Evolutionary conservation across 2,329 filamentous ascomycete species (phyloP).

Genomic region (Westerdykella sp.): DNA sequence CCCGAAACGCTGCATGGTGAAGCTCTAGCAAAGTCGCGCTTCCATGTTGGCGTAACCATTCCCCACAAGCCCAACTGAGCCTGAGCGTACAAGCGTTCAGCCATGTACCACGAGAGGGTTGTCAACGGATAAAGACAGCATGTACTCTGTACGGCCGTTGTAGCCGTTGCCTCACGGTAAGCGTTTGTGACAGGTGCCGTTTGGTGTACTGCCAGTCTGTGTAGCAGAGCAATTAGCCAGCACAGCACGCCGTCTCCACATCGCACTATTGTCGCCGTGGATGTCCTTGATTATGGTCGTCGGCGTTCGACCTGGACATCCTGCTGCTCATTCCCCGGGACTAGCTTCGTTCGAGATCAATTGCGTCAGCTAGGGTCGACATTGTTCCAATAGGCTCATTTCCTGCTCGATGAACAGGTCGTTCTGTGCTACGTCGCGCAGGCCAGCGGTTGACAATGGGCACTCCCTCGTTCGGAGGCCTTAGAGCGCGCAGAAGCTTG

Average conservation of each 20-base stretch:
- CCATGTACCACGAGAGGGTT: conserved; percentile 9
- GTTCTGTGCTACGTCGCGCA: too few relatives aligned
- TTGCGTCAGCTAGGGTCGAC: too few relatives aligned
- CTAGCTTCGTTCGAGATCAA: too few relatives aligned
- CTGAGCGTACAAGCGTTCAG: conserved; percentile 12
- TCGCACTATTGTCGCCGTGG: not conserved
- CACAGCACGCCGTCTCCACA: too few relatives aligned
- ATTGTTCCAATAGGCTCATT: too few relatives aligned
- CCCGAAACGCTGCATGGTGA: not conserved
- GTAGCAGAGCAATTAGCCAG: conserved; percentile 16
- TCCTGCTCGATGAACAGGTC: too few relatives aligned
- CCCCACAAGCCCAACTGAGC: not conserved
- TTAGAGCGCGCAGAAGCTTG: too few relatives aligned
- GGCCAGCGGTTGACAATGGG: too few relatives aligned
- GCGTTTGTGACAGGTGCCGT: conserved; percentile 16
- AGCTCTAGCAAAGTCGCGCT: not conserved
- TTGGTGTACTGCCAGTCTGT: not conserved
- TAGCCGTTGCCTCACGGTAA: conserved; percentile 14
- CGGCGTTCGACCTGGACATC: too few relatives aligned
- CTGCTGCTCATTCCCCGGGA: too few relatives aligned
- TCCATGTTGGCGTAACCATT: conserved; percentile 8
- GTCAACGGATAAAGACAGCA: conserved; percentile 12
- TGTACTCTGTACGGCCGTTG: conserved; percentile 11
- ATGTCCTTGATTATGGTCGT: not conserved
- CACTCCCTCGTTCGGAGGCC: too few relatives aligned